Conservation (phyloP, 1,284 basidiomycete genomes). For the Trichosporon faecale region DNA sequence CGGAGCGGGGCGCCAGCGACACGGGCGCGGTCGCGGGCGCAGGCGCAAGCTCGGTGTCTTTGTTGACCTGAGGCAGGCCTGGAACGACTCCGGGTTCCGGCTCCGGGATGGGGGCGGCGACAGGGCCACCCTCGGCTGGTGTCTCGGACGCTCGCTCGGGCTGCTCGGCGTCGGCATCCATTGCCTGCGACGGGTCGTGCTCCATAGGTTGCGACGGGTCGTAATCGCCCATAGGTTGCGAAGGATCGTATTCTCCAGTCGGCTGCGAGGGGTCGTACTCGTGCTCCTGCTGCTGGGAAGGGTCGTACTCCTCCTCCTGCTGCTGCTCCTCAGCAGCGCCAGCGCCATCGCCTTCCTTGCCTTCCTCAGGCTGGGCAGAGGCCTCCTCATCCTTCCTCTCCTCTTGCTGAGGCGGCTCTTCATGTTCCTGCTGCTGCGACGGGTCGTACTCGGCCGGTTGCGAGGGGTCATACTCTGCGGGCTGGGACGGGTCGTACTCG, state of each 20-base stretch:
- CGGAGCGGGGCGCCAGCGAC: background rate
- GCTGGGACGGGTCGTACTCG: conserved; percentile 16
- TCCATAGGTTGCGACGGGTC: conserved; percentile 11
- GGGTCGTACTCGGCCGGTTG: conserved; percentile 9
- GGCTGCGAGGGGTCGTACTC: conserved; percentile 15
- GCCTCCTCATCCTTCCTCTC: background rate
- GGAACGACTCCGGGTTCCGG: background rate
- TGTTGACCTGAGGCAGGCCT: conserved; percentile 5
- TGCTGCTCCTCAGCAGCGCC: background rate
- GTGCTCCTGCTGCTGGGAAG: conserved; percentile 11
- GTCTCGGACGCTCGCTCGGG: conserved; percentile 14
- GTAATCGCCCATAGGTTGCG: conserved; percentile 4
- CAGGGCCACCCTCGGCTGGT: background rate
- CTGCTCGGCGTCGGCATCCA: conserved; percentile 30
- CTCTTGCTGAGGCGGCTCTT: background rate
- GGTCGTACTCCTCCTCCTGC: conserved; percentile 11
- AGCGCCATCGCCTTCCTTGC: background rate
- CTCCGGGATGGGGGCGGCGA: background rate
- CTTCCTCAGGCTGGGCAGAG: background rate
- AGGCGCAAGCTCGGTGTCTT: background rate
- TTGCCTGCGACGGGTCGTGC: conserved; percentile 14
- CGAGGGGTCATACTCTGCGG: conserved; percentile 14
- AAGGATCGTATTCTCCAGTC: conserved; percentile 1
- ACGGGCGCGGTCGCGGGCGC: background rate
- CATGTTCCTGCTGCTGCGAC: background rate